These are phyloP conservation scores for Brassica rapa DNA, from an alignment of 345 rosid species.

Conservation along the genomic window DNA sequence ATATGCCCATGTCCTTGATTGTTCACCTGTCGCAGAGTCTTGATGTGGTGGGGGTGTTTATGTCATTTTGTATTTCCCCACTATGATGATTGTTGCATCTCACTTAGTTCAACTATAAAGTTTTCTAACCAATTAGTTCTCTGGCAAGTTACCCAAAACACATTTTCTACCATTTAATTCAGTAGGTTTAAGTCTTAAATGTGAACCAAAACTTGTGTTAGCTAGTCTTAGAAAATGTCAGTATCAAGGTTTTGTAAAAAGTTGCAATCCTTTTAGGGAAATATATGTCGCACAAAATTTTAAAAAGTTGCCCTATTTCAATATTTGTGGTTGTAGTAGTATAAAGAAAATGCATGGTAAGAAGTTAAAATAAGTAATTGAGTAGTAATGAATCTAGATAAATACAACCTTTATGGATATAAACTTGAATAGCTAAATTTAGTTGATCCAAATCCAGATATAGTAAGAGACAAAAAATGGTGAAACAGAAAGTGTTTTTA, in stretches of 20 bases:
- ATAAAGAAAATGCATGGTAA: background rate
- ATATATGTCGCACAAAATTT: slow-evolving; percentile 8
- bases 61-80: slow-evolving; percentile 23
- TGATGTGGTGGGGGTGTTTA: slow-evolving; percentile 2
- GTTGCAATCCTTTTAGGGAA: slow-evolving; percentile 17
- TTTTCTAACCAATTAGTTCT: slow-evolving; percentile 23
- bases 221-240: slow-evolving; percentile 7
- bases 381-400: background rate
- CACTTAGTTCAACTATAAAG: slow-evolving; percentile 24
- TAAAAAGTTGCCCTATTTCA: slow-evolving; percentile 5
- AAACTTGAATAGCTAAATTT: slow-evolving; percentile 30
- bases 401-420: slow-evolving; percentile 2
- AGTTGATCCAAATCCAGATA: slow-evolving; percentile 23
- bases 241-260: slow-evolving; percentile 16
- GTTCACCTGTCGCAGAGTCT: background rate
- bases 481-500: slow-evolving; percentile 29
- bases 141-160: slow-evolving; percentile 15
- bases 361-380: background rate
- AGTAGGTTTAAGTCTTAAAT: slow-evolving; percentile 21
- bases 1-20: background rate
- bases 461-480: slow-evolving; percentile 35
- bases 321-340: slow-evolving; percentile 8
- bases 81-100: slow-evolving; percentile 16
- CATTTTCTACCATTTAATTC: background rate
- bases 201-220: slow-evolving; percentile 17